phyloP scores from a whole-genome alignment of 192 early-diverging fungal genomes.

The Podila horticola region DNA sequence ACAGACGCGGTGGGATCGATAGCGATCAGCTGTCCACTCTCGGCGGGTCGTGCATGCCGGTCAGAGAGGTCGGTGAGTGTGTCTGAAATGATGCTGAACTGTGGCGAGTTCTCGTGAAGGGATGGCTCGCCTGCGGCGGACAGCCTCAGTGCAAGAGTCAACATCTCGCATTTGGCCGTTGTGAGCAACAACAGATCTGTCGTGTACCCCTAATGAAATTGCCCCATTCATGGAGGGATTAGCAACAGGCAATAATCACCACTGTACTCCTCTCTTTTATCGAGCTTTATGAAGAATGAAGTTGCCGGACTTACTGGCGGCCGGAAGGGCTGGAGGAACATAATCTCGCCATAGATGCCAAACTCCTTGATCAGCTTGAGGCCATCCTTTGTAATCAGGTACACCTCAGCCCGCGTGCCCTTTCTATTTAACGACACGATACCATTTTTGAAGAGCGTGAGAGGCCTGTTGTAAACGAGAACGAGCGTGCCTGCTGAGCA shows the following conservation, averaged over 20 bases:
- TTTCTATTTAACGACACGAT: slow-evolving; percentile 50
- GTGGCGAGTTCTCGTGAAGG: slow-evolving; percentile 5
- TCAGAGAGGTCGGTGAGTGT: slow-evolving; percentile 69
- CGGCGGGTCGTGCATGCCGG: slow-evolving; percentile 62
- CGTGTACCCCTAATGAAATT: slow-evolving; percentile 50
- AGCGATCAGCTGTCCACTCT: slow-evolving; percentile 60
- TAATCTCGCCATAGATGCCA: slow-evolving; percentile 76
- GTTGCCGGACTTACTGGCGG: slow-evolving; percentile 49
- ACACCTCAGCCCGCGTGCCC: slow-evolving; percentile 71
- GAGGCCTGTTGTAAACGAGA: neutral
- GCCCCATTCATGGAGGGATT: neutral
- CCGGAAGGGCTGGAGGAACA: slow-evolving; percentile 59
- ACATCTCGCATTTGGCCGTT: slow-evolving; percentile 75
- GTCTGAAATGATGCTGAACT: slow-evolving; percentile 69
- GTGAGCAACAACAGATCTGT: slow-evolving; percentile 76
- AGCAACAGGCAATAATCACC: neutral
- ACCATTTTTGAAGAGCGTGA: neutral
- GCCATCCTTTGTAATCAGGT: slow-evolving; percentile 38
- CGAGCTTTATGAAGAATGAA: neutral
- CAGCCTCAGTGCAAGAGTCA: slow-evolving; percentile 75
- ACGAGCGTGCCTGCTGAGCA: neutral
- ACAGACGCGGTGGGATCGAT: slow-evolving; percentile 67
- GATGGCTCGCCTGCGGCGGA: slow-evolving; percentile 10
- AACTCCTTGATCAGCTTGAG: slow-evolving; percentile 68
- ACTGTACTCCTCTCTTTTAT: neutral